Evolutionary conservation across 345 rosid genomes (phyloP), one percentile per base, ranked within the genome.

Genomic region (Lepidium sativum): DNA sequence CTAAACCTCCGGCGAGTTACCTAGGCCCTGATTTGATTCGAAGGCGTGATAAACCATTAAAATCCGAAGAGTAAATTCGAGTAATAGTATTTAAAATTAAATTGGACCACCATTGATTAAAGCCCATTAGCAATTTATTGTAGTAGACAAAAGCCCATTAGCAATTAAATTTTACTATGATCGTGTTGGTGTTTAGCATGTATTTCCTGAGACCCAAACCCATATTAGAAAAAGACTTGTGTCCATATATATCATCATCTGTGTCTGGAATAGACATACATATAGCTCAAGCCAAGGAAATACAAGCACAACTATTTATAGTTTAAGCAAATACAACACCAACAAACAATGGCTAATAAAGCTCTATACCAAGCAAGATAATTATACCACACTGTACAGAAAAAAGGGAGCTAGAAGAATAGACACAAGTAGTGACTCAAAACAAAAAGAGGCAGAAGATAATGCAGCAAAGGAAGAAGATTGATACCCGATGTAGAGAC

Each of bases 391-490:
- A 67, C 65, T 57, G 6, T 27, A 47, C 48, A 49, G 13, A 33
- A 53, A 49, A 64, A 15, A 1, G 3, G n/a, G 34, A 37, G 47
- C 47, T 48, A 63, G 1, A 53, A 32, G 40, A 17, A 54, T 54
- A 14, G 33, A 54, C 39, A 38, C 6, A 11, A 16, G 17, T 12
- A 3, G 1, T 9, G 43, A 35, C 35, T 84, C 77, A 91, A 76
- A 91, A 91, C 65, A 84, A 75, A 25, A 91, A 63, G n/a, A 88
- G 95, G 54, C 96, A 91, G 6, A 88, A 68, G 31, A 84, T 53
- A 54, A 84, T 54, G 82, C 91, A 91, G 59, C 89, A 86, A 65
- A 82, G 70, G 39, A 91, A 80, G 70, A 88, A 91, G 61, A 88
- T 61, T 2, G 89, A 78, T 65, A 88, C 78, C 77, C 96, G 80